These are phyloP conservation scores for Simmondsia chinensis DNA, from an alignment of 148 eudicot species.

Conservation along the genomic window DNA sequence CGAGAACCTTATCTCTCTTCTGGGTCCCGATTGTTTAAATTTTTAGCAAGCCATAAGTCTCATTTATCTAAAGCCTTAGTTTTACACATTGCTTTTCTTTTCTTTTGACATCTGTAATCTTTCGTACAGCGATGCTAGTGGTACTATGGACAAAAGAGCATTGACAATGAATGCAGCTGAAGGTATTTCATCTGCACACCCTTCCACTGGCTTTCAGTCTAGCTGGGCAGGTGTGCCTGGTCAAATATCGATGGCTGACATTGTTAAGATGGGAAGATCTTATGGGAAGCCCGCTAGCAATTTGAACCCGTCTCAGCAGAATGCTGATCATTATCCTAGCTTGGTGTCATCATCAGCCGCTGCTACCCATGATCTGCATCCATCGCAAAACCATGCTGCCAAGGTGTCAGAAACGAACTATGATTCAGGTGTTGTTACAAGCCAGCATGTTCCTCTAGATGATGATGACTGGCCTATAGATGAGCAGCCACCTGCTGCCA, in stretches of 20 bases:
- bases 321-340: constrained; percentile 21
- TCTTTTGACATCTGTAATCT: constrained; percentile 5
- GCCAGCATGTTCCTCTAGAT: constrained; percentile 24
- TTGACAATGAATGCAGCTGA: constrained; percentile 26
- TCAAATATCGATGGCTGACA: constrained; percentile 92
- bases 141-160: constrained; percentile 17
- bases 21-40: no score
- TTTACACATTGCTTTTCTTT: neutral
- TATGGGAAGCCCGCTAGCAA: constrained; percentile 42
- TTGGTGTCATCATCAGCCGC: constrained; percentile 24
- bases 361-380: constrained; percentile 20
- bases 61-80: neutral
- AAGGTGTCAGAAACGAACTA: constrained; percentile 24
- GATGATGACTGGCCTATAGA: constrained; percentile 69
- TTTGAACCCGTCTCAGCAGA: constrained; percentile 26
- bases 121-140: constrained; percentile 49
- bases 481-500: constrained; percentile 48
- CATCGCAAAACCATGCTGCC: constrained; percentile 31
- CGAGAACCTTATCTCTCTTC: no score
- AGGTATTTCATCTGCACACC: constrained; percentile 28
- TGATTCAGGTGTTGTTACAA: constrained; percentile 18
- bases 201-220: constrained; percentile 60
- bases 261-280: constrained; percentile 95
- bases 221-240: constrained; percentile 69
- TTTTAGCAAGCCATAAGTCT: neutral